phyloP scores from a whole-genome alignment of 768 basidiomycete species.

The Podaxis sp. region DNA sequence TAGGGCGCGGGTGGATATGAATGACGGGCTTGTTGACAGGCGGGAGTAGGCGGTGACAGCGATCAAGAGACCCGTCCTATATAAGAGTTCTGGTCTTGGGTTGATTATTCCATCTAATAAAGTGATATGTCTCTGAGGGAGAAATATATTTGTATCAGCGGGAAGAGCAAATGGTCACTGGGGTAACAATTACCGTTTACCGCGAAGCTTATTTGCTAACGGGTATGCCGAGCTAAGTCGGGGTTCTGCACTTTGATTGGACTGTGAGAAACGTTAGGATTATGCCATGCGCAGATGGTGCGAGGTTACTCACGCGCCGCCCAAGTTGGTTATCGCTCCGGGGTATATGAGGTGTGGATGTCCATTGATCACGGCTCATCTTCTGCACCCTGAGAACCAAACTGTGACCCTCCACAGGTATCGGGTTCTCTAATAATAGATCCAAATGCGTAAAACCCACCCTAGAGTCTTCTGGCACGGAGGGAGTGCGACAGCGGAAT shows the following conservation, averaged over 20 bases:
- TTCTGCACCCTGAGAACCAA: not conserved
- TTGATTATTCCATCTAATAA: not conserved
- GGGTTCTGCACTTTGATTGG: not conserved
- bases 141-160: not conserved
- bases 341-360: not conserved
- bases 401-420: not conserved
- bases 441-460: not conserved
- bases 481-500: not conserved
- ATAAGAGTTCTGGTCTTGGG: not conserved
- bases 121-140: not conserved
- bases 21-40: not conserved
- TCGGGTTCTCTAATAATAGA: not conserved
- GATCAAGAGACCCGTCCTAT: not conserved
- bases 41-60: conserved; percentile 1
- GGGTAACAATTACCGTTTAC: conserved; percentile 7
- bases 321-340: not conserved
- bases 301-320: conserved; percentile 3
- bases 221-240: not conserved
- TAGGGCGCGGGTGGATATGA: not conserved
- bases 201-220: conserved; percentile 10
- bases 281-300: not conserved
- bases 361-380: not conserved
- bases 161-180: not conserved
- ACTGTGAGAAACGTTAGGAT: conserved; percentile 7
- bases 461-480: not conserved